Evolutionary conservation across 169 alveolate species (phyloP).

Genomic region (Cryptosporidium tyzzeri): DNA sequence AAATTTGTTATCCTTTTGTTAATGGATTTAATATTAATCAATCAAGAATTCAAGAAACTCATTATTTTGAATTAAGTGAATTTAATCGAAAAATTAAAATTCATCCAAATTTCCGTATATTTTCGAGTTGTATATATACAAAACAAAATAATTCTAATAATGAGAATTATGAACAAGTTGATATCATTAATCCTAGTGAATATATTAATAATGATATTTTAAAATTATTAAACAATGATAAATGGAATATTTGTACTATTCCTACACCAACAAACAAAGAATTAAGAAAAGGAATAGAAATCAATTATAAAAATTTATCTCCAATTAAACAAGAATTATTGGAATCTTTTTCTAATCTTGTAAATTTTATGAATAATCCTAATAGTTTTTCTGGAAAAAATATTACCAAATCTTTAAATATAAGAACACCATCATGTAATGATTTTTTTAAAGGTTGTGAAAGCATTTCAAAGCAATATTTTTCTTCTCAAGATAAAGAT

Average conservation of each 20-base stretch:
- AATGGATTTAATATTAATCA: slow-evolving; percentile 80
- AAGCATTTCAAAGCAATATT: slow-evolving; percentile 4
- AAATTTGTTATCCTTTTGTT: slow-evolving; percentile 80
- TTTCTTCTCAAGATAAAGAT: background rate
- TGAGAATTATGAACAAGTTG: slow-evolving; percentile 47
- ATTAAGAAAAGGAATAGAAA: slow-evolving; percentile 8
- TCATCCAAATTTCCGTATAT: slow-evolving; percentile 52
- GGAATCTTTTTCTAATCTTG: slow-evolving; percentile 2
- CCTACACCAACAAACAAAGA: slow-evolving; percentile 46
- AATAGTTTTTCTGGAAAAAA: background rate
- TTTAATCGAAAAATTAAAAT: slow-evolving; percentile 7
- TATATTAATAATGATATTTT: background rate
- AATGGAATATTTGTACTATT: slow-evolving; percentile 15
- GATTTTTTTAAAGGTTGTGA: slow-evolving; percentile 43
- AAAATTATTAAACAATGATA: slow-evolving; percentile 3
- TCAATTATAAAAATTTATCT: slow-evolving; percentile 6
- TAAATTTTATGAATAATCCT: background rate
- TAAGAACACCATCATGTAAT: slow-evolving; percentile 35
- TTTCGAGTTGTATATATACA: slow-evolving; percentile 11
- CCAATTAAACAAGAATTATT: background rate
- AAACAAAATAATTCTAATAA: background rate
- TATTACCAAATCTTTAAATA: background rate
- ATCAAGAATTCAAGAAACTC: slow-evolving; percentile 26
- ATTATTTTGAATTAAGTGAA: slow-evolving; percentile 50
- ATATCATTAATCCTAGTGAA: background rate